Conservation (phyloP, 768 basidiomycete genomes). For the Arthromyces matolae region DNA sequence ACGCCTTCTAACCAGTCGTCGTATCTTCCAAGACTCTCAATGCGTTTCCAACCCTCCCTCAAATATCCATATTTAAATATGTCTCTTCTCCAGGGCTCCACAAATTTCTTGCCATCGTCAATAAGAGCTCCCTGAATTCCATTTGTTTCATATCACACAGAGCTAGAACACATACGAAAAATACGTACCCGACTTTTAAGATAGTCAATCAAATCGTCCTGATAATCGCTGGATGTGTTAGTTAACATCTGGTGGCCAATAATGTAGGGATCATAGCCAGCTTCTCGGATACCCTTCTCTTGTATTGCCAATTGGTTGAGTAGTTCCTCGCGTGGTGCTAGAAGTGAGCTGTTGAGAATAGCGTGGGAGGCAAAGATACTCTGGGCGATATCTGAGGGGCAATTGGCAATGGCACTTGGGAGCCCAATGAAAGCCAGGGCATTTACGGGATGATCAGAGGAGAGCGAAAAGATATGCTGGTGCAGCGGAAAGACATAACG, state of each 20-base stretch:
- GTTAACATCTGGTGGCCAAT: conserved; percentile 44
- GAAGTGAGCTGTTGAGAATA: conserved; percentile 38
- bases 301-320: conserved; percentile 35
- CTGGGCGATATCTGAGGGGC: conserved; percentile 48
- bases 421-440: conserved; percentile 56
- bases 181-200: conserved; percentile 27
- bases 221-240: conserved; percentile 35
- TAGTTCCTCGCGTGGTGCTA: conserved; percentile 38
- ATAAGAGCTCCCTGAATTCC: conserved; percentile 32
- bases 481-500: conserved; percentile 55
- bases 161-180: not conserved
- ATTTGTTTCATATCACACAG: conserved; percentile 5
- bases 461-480: conserved; percentile 49
- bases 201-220: conserved; percentile 35
- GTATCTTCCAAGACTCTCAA: conserved; percentile 37
- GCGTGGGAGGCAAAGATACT: conserved; percentile 42
- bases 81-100: conserved; percentile 47
- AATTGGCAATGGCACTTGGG: conserved; percentile 44
- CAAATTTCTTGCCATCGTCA: conserved; percentile 40
- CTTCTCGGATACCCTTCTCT: conserved; percentile 37
- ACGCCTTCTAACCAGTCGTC: conserved; percentile 46
- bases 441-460: conserved; percentile 41
- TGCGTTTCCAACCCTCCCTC: conserved; percentile 42
- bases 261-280: conserved; percentile 46
- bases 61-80: conserved; percentile 29